phyloP scores from a whole-genome alignment of 1,284 basidiomycete genomes.

The Salmacisia buchloeana region DNA sequence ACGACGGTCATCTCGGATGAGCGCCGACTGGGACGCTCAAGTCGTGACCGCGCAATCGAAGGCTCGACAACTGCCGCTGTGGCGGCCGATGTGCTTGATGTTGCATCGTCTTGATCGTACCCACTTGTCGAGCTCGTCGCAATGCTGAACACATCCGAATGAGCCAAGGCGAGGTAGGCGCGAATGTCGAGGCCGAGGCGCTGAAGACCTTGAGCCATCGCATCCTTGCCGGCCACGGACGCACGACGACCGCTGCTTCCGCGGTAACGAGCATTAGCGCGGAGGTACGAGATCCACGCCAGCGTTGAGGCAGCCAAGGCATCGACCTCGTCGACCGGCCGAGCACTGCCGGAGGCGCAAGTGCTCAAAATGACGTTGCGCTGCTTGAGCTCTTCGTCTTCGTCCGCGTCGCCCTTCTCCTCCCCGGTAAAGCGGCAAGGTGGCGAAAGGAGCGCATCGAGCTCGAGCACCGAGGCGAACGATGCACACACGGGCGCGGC shows the following conservation, averaged over 20 bases:
- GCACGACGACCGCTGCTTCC: not conserved
- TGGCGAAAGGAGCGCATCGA: not conserved
- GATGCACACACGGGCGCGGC: not conserved
- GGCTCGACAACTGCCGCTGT: too few species aligned
- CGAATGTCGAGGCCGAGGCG: not conserved
- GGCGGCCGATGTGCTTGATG: too few species aligned
- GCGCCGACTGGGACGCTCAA: too few species aligned
- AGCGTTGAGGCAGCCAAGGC: constrained; percentile 27
- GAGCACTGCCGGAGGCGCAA: not conserved
- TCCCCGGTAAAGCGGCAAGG: constrained; percentile 14
- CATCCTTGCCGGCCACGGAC: not conserved
- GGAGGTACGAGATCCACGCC: constrained; percentile 34
- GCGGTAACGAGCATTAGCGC: constrained; percentile 8
- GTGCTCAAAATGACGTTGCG: not conserved
- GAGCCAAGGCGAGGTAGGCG: not conserved
- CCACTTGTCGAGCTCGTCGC: too few species aligned
- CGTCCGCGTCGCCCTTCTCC: not conserved
- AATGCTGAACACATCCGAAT: not conserved
- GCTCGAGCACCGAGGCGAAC: not conserved
- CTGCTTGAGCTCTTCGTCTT: not conserved
- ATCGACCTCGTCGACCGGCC: constrained; percentile 22
- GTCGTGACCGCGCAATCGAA: too few species aligned
- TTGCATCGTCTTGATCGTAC: too few species aligned
- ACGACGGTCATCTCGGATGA: too few species aligned
- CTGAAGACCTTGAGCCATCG: not conserved